Evolutionary conservation across 2,329 filamentous ascomycete genomes (phyloP).

Genomic region (Paraphaeosphaeria minitans): DNA sequence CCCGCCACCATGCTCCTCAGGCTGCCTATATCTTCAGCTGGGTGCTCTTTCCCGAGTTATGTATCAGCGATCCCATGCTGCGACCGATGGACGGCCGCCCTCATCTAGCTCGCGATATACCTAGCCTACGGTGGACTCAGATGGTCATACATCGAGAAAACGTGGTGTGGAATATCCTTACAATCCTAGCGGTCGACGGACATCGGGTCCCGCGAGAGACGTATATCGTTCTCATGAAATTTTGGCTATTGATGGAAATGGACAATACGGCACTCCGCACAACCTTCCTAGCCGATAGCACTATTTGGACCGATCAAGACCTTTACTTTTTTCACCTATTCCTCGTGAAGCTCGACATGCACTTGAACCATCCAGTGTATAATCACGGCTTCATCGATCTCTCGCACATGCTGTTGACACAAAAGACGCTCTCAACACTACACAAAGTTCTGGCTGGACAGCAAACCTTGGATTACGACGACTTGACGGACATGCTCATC

Average conservation of each 20-base stretch:
- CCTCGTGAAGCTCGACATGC: slow-evolving; percentile 73
- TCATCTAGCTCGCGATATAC: slow-evolving; percentile 53
- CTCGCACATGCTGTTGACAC: slow-evolving; percentile 53
- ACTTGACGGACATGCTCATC: slow-evolving; percentile 19
- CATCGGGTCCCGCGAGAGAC: slow-evolving; percentile 53
- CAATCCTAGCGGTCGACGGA: slow-evolving; percentile 66
- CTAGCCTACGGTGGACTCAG: slow-evolving; percentile 69
- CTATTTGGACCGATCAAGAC: slow-evolving; percentile 64
- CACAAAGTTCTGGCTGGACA: slow-evolving; percentile 65
- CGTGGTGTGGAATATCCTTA: slow-evolving; percentile 61
- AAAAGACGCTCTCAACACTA: slow-evolving; percentile 61
- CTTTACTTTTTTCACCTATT: slow-evolving; percentile 68
- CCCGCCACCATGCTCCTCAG: slow-evolving; percentile 59
- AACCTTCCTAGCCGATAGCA: slow-evolving; percentile 58
- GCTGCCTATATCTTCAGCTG: slow-evolving; percentile 65
- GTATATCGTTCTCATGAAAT: slow-evolving; percentile 59
- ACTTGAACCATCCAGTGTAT: slow-evolving; percentile 67
- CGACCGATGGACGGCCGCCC: slow-evolving; percentile 49
- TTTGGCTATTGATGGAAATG: slow-evolving; percentile 76
- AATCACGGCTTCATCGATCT: slow-evolving; percentile 53
- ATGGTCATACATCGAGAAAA: slow-evolving; percentile 59
- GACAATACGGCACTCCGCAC: slow-evolving; percentile 62
- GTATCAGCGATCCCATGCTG: slow-evolving; percentile 64
- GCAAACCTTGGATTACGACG: slow-evolving; percentile 50
- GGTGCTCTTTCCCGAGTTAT: slow-evolving; percentile 61